Base-by-base conservation (phyloP, 495 filamentous ascomycete species). In the Aspergillus homomorphus region DNA sequence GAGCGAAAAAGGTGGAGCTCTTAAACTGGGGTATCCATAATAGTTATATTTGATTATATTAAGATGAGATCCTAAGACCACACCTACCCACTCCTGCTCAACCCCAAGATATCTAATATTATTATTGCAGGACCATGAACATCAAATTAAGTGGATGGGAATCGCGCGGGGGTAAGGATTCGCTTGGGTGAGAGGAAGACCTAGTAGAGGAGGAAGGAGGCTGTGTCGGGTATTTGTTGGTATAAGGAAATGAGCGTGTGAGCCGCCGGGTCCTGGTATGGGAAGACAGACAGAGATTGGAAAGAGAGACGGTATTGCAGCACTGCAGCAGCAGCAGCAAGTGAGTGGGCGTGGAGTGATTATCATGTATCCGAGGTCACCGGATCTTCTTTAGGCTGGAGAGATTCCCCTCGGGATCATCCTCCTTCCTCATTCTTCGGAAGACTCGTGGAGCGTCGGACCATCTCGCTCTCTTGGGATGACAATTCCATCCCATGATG, bases 1-100 rank as follows among this genome's bases (percentile, higher is more conserved):
- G 49, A 38, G 45, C 53, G 14, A n/a, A 45, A 4, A 3, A 4
- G 64, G 64, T 63, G 61, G 64, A 62, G 61, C 64, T 53, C 21
- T 50, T 50, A n/a, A 23, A 16, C 21, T 22, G 46, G 45, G 22
- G 45, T 46, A 23, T 22, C 45, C 45, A 46, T 46, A 46, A 46
- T 44, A 41, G 45, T 15, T 23, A 19, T 46, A 46, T 12, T 46
- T 23, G 45, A 23, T 20, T 20, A 46, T 46, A 46, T 46, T 46
- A 46, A 38, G 33, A 38, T 38, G 33, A 38, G 33, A 38, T 38
- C 33, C 33, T 38, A 38, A 38, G 33, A 38, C 33, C 33, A 2
- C 33, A 38, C 33, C 33, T 12, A 38, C 33, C 33, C 33, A 7
- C 33, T 38, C 2, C 33, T 14, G 12, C 26, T 28, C 3, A 38